A percentile compares a stretch with the other conserved stretches of the same genome.
These are phyloP conservation scores for Saccharomyces pastorianus DNA, from an alignment of 1,139 yeast species.

Conservation along the genomic window DNA sequence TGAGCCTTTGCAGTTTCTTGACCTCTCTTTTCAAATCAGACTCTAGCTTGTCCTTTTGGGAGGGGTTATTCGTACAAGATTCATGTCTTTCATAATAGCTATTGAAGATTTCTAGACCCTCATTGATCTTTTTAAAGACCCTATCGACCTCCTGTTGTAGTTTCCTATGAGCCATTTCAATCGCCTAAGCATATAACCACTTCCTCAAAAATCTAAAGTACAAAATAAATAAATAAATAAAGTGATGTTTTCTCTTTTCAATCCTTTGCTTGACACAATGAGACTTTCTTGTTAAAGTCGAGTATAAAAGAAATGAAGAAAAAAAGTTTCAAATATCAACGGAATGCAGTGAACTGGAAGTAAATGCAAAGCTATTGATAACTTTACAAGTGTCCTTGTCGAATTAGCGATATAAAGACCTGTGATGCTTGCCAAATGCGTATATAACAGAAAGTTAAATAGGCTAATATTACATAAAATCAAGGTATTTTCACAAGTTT, in stretches of 20 bases:
- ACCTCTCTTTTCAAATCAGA: slow-evolving; percentile 65
- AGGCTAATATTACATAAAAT: background rate
- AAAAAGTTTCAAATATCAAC: background rate
- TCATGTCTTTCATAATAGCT: slow-evolving; percentile 63
- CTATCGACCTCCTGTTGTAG: slow-evolving; percentile 71
- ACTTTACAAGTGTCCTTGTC: background rate
- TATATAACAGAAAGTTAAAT: background rate
- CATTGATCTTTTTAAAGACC: slow-evolving; percentile 68
- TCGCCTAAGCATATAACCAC: background rate
- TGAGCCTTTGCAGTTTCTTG: slow-evolving; percentile 60
- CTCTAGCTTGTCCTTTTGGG: slow-evolving; percentile 69
- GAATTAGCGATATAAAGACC: background rate
- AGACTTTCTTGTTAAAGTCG: background rate
- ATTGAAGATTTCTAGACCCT: slow-evolving; percentile 64
- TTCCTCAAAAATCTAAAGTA: background rate
- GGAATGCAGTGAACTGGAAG: background rate
- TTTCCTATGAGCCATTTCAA: slow-evolving; percentile 55
- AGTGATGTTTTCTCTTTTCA: background rate
- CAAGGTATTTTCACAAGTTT: slow-evolving; percentile 1
- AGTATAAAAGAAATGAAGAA: background rate
- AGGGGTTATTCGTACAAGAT: slow-evolving; percentile 48
- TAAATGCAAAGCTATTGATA: background rate
- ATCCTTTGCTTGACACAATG: background rate
- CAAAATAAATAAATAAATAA: background rate
- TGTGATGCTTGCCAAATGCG: background rate